Base-by-base conservation (phyloP, 306 rosid genomes). In the Benincasa hispida region DNA sequence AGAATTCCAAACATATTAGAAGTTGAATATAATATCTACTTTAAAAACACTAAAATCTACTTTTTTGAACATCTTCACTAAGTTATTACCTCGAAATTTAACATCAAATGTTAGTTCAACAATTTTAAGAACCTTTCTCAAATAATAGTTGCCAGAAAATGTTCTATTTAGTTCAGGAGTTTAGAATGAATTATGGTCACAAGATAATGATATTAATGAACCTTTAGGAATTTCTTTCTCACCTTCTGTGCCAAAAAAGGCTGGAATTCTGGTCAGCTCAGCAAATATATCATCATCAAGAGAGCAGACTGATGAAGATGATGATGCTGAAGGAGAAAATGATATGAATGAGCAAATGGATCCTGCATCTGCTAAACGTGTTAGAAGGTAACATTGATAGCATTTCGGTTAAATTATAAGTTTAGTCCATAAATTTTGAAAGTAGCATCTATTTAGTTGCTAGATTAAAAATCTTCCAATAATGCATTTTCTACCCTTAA, bases 261-360 rank as follows among this genome's bases (percentile, higher is more conserved):
- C 89, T 39, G 87, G 30, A 72, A 81, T 76, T 74, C 63, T 81
- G 12, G 63, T 66, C 65, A 87, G 78, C 83, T 77, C 89, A 66
- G 78, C 88, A 48, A 83, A 87, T 35, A 88, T 96, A 78, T 92
- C 90, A 77, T 92, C 90, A 75, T 92, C 98, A 61, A 84, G 84
- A 83, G 97, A 89, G 13, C 91, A 96, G 18, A 94, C 92, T 45
- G 97, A 92, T 8, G 99, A 94, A 10, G 99, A 94, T 68, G 75
- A 82, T 41, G 96, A 34, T 35, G 50, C 12, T 3, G 74, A 68
- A 68, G 74, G 91, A 83, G 97, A 94, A 63, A 82, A 82, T 24
- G 87, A 84, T 60, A 87, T 79, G 51, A 83, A 68, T 54, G 91
- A 80, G 54, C 84, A 86, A 81, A 88, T 62, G 88, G 87, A 86